These are phyloP conservation scores for Diversispora epigaea DNA, from an alignment of 192 early-diverging fungal species.

Conservation along the genomic window DNA sequence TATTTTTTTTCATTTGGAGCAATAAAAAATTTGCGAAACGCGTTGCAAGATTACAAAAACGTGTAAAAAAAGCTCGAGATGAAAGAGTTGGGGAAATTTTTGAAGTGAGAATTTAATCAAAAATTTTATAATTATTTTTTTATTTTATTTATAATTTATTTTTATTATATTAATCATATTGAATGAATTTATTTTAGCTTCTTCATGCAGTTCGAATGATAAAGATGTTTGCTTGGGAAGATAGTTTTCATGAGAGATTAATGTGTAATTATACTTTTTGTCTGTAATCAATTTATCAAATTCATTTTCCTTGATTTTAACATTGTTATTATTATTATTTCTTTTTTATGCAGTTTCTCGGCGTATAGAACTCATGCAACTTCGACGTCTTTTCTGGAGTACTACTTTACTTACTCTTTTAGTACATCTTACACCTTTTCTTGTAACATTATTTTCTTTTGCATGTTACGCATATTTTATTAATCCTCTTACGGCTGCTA, in stretches of 20 bases:
- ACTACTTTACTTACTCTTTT: constrained; percentile 39
- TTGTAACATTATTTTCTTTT: constrained; percentile 63
- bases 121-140: constrained; percentile 2
- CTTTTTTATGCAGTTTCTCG: constrained; percentile 36
- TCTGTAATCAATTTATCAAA: background rate
- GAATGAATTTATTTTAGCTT: constrained; percentile 25
- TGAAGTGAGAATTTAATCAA: constrained; percentile 50
- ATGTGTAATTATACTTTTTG: constrained; percentile 49
- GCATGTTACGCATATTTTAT: constrained; percentile 58
- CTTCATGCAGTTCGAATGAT: constrained; percentile 85
- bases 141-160: background rate
- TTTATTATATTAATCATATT: background rate
- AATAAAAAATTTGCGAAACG: constrained; percentile 57
- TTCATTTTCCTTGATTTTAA: background rate
- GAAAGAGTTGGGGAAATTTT: constrained; percentile 75
- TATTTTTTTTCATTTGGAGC: constrained; percentile 64
- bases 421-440: constrained; percentile 50
- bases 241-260: constrained; percentile 68
- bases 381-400: constrained; percentile 40
- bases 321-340: constrained; percentile 1
- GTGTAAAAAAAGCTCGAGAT: constrained; percentile 63
- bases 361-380: constrained; percentile 40
- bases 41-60: constrained; percentile 53
- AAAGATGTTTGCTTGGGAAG: constrained; percentile 84
- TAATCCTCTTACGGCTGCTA: constrained; percentile 57